phyloP scores from a whole-genome alignment of 805 yeast species.

The Kluyveromyces wickerhamii region DNA sequence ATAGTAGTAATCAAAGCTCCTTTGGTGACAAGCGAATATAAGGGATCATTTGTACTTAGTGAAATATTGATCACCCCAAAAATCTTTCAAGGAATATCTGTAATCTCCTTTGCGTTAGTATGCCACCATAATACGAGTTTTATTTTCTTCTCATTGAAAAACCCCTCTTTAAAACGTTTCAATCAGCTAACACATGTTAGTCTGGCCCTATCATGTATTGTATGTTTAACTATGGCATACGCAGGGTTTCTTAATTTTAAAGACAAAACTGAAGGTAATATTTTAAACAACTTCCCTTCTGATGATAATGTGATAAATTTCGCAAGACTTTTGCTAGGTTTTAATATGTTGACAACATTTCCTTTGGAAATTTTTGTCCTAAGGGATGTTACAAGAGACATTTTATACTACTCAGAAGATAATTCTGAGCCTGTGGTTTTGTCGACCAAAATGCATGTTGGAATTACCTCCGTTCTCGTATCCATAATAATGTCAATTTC shows the following conservation, averaged over 20 bases:
- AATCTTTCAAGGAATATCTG: slow-evolving; percentile 86
- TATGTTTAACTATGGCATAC: slow-evolving; percentile 69
- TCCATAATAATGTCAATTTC: slow-evolving; percentile 68
- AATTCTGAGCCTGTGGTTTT: slow-evolving; percentile 34
- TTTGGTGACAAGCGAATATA: slow-evolving; percentile 37
- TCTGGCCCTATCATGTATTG: slow-evolving; percentile 70
- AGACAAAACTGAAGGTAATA: slow-evolving; percentile 74
- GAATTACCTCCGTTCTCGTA: slow-evolving; percentile 59
- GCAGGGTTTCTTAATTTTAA: slow-evolving; percentile 74
- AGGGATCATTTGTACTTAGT: slow-evolving; percentile 38
- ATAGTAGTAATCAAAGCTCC: slow-evolving; percentile 76
- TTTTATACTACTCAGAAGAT: slow-evolving; percentile 32
- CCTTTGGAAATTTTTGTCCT: slow-evolving; percentile 89
- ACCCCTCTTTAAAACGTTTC: slow-evolving; percentile 70
- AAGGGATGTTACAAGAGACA: slow-evolving; percentile 74
- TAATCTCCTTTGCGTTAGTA: slow-evolving; percentile 88
- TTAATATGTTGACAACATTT: slow-evolving; percentile 86
- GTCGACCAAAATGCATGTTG: slow-evolving; percentile 43
- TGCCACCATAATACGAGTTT: slow-evolving; percentile 93
- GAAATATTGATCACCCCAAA: slow-evolving; percentile 51
- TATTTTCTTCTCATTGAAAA: slow-evolving; percentile 74
- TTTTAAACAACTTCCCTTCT: slow-evolving; percentile 77
- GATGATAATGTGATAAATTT: slow-evolving; percentile 69
- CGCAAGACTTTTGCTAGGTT: slow-evolving; percentile 85
- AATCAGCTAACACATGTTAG: slow-evolving; percentile 74